Base-by-base conservation (phyloP, 345 rosid genomes). In the Ricinus communis region DNA sequence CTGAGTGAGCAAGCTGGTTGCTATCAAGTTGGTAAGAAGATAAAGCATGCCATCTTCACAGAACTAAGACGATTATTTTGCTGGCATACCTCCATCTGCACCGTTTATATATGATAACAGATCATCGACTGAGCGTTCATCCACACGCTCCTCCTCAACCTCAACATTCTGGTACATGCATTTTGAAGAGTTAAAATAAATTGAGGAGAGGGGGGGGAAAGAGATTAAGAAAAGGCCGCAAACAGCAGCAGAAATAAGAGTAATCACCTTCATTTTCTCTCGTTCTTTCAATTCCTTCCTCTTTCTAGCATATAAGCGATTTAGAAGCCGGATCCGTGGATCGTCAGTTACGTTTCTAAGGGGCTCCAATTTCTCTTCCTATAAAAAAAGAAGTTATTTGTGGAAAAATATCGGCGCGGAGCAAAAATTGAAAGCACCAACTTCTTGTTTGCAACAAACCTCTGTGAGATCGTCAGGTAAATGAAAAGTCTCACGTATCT, bases 331-430 rank as follows among this genome's bases (percentile, higher is more conserved):
- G 78, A 93, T 91, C 69, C 96, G 88, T 25, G 94, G 93, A 82
- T 93, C 96, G 81, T 89, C 89, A 59, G 90, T 82, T 69, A 85
- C 82, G 81, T 91, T 93, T 77, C 80, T 87, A 69, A 91, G 71
- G 64, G 97, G 98, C 86, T 91, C 94, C 87, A 93, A 84, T 74
- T 89, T 91, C 82, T 91, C 98, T 77, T 93, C 98, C 96, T 91
- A 79, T 18, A 45, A 53, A 65, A n/a, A 75, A 59, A 72, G 19
- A 57, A 72, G 65, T 74, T 69, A 25, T 36, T 27, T 8, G 66
- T 74, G 62, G 60, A 58, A 69, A 76, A 73, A 27, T 25, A 51
- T 9, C 18, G 66, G 54, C n/a, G 19, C n/a, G 38, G 53, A 57
- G 65, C 14, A 71, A 46, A 50, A 12, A 55, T 38, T 51, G 41